Percentiles rank a stretch among this genome's conserved stretches.
phyloP scores from a whole-genome alignment of 768 basidiomycete species.

The Pleurotus eryngii region DNA sequence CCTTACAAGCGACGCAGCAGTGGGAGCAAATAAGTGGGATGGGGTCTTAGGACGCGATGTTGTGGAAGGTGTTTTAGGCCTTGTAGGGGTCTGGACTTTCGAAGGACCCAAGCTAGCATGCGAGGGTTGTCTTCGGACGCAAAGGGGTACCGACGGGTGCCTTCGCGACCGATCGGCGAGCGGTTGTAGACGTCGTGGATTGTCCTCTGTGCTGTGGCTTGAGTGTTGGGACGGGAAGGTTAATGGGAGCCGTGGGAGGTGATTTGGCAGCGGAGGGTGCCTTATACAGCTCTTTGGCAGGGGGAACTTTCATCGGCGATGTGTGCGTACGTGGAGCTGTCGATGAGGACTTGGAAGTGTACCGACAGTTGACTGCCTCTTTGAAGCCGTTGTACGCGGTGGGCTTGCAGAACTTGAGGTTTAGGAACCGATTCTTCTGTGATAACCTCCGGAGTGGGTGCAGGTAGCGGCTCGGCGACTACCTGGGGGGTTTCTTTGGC shows the following conservation, averaged over 20 bases:
- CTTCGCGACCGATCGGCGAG: conserved; percentile 21
- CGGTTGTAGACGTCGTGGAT: conserved; percentile 29
- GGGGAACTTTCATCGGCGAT: not conserved
- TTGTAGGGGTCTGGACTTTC: conserved; percentile 15
- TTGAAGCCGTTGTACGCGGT: not conserved
- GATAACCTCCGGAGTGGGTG: not conserved
- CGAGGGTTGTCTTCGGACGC: conserved; percentile 12
- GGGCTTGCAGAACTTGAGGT: not conserved
- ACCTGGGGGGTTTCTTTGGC: conserved; percentile 6
- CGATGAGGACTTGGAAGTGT: not conserved
- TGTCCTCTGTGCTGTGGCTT: conserved; percentile 37
- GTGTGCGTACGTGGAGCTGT: conserved; percentile 1
- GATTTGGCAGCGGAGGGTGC: conserved; percentile 5
- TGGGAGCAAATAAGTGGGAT: conserved; percentile 74
- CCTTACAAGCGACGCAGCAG: conserved; percentile 75
- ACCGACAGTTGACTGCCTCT: not conserved
- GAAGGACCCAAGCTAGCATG: conserved; percentile 11
- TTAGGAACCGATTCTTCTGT: not conserved
- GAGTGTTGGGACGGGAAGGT: conserved; percentile 22
- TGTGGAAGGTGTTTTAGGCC: conserved; percentile 31
- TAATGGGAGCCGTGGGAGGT: conserved; percentile 18
- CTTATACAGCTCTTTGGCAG: not conserved
- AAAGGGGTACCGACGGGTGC: conserved; percentile 10
- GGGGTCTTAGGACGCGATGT: conserved; percentile 56
- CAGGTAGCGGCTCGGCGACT: not conserved